Evolutionary conservation across 768 basidiomycete genomes (phyloP), one percentile per base, ranked within the genome.

Genomic region (Strobilomyces confusus): DNA sequence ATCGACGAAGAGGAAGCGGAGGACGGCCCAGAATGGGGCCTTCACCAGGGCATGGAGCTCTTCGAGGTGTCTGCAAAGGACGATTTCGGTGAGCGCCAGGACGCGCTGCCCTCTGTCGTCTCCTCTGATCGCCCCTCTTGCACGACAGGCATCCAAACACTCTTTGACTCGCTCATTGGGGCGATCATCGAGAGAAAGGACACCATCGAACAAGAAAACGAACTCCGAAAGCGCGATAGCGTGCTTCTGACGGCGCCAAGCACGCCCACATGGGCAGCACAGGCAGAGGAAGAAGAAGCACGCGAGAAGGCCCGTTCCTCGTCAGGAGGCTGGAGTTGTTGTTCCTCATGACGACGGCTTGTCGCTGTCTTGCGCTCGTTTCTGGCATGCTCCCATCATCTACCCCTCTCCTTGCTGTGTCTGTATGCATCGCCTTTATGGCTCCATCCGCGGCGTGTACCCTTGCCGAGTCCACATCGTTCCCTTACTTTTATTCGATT

Each of bases 21-120:
- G 6, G 80, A 79, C 19, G 72, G 73, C 4, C 73, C 73, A 37
- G 87, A 87, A 64, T 90, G 88, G 86, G 87, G 89, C 6, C 76
- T 88, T 36, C 83, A 78, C 65, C 87, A 87, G 65, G 87, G 84
- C 56, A 91, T 94, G 84, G 87, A 89, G 63, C 78, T 95, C 17
- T 91, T 89, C 58, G 91, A 95, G 66, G 91, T 95, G 19, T 94
- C 91, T 41, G 88, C 94, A 49, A 94, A 94, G 71, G 92, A 94
- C 62, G 87, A 90, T 64, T 64, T 73, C 30, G 93, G 92, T 93
- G 56, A 58, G 62, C 17, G 22, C 19, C 25, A 30, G 37, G 36
- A 44, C 25, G 19, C 48, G 30, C 17, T 47, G 25, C 3, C 2
- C 23, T 51, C 9, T 12, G 45, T 56, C 63, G 56, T 51, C 51